A percentile compares a stretch with the other conserved stretches of the same genome.
These are phyloP conservation scores for Coemansia sp. DNA, from an alignment of 192 early-diverging fungal species.

Conservation along the genomic window DNA sequence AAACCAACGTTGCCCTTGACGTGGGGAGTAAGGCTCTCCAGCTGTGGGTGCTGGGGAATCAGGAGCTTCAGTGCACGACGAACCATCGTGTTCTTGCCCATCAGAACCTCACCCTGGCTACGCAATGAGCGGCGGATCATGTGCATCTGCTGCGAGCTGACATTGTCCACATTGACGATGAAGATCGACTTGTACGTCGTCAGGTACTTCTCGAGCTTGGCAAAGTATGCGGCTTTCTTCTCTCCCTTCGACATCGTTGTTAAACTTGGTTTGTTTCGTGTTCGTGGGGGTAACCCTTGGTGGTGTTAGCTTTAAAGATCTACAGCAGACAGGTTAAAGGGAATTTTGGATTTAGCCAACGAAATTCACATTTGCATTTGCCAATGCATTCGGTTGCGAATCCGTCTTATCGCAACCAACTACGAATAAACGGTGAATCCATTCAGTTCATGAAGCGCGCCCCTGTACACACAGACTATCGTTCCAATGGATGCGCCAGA, in stretches of 20 bases:
- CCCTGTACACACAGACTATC: not conserved
- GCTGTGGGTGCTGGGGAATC: conserved; percentile 74
- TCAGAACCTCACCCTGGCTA: conserved; percentile 88
- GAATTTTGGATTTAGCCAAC: not conserved
- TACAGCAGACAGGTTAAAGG: conserved; percentile 6
- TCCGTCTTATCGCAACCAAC: too few relatives aligned
- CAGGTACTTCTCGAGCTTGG: conserved; percentile 86
- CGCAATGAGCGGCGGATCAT: conserved; percentile 90
- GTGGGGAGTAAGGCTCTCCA: conserved; percentile 79
- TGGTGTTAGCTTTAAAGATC: conserved; percentile 46
- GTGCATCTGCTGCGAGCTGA: conserved; percentile 99
- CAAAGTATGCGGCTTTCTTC: conserved; percentile 96
- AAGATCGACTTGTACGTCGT: conserved; percentile 96
- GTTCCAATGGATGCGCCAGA: not conserved
- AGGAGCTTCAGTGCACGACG: conserved; percentile 74
- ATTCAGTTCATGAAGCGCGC: not conserved
- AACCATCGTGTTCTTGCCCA: conserved; percentile 99
- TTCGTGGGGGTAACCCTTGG: conserved; percentile 42
- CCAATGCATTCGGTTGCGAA: too few relatives aligned
- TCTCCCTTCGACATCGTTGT: conserved; percentile 55
- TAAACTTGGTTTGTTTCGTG: conserved; percentile 20
- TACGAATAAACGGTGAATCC: not conserved
- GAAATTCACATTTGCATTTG: not conserved
- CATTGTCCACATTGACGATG: conserved; percentile 99
- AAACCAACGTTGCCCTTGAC: conserved; percentile 98